Evolutionary conservation across 768 basidiomycete genomes (phyloP).

Genomic region (Boletus patriciae): DNA sequence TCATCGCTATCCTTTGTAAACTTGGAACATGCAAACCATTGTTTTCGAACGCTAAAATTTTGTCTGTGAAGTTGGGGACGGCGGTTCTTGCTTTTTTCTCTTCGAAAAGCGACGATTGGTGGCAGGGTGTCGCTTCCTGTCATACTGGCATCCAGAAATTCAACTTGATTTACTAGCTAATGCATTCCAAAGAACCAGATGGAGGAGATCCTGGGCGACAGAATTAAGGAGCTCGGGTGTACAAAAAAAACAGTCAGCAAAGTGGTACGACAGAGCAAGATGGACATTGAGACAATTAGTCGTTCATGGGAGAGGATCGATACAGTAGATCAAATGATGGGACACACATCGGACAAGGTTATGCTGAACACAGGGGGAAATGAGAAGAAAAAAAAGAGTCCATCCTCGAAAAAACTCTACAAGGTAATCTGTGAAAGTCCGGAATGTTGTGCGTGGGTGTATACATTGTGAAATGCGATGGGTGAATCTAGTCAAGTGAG

Average conservation of each 20-base stretch:
- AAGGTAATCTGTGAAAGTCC: constrained; percentile 12
- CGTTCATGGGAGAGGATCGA: constrained; percentile 1
- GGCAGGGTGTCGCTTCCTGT: too few species aligned
- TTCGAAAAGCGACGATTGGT: background rate
- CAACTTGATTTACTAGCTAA: constrained; percentile 4
- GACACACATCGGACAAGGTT: background rate
- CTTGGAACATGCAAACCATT: background rate
- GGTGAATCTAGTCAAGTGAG: constrained; percentile 34
- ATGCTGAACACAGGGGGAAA: background rate
- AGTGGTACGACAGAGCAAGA: constrained; percentile 10
- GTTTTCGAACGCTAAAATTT: background rate
- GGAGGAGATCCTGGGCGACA: background rate
- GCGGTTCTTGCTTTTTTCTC: background rate
- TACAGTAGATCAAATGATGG: constrained; percentile 11
- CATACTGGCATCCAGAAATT: background rate
- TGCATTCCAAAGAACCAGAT: constrained; percentile 11
- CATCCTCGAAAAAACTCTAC: constrained; percentile 5
- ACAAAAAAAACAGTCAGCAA: background rate
- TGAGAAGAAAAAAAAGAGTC: background rate
- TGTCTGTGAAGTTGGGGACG: too few species aligned
- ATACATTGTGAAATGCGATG: constrained; percentile 15
- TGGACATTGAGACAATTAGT: background rate
- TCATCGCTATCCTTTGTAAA: background rate
- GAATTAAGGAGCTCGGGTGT: constrained; percentile 2
- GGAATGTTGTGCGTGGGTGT: background rate